phyloP scores from a whole-genome alignment of 1,284 basidiomycete genomes.

The Stygiomarasmius scandens region DNA sequence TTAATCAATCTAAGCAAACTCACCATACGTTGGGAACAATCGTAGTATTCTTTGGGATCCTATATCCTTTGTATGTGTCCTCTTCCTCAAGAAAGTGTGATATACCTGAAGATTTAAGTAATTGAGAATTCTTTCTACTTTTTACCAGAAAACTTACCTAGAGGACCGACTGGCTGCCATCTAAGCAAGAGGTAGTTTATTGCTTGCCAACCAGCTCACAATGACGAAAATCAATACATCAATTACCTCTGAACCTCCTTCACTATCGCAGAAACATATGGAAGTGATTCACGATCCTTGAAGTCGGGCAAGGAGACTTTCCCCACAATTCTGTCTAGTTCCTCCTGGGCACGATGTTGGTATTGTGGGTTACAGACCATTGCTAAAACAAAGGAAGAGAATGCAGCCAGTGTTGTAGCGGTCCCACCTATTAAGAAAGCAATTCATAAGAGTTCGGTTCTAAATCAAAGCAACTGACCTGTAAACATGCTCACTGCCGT shows the following conservation, averaged over 20 bases:
- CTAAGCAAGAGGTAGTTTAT: no score
- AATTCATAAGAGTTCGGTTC: no score
- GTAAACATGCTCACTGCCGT: neutral
- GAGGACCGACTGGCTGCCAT: constrained; percentile 4
- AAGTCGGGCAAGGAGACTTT: constrained; percentile 5
- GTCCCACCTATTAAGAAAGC: neutral
- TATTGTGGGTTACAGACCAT: constrained; percentile 7
- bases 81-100: constrained; percentile 7
- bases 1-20: neutral
- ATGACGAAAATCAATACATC: no score
- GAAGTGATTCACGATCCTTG: constrained; percentile 1
- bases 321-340: constrained; percentile 9
- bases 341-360: constrained; percentile 12
- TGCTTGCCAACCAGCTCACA: no score
- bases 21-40: constrained; percentile 12
- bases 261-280: constrained; percentile 7
- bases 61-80: constrained; percentile 14
- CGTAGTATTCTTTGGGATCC: constrained; percentile 7
- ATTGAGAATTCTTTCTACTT: neutral
- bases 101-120: neutral
- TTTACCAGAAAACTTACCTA: constrained; percentile 4
- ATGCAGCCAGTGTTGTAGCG: neutral
- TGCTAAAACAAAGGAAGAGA: neutral
- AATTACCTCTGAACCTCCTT: neutral
- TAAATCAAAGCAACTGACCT: no score